Conservation (phyloP, 1,284 basidiomycete species). For the Cerioporus squamosus region DNA sequence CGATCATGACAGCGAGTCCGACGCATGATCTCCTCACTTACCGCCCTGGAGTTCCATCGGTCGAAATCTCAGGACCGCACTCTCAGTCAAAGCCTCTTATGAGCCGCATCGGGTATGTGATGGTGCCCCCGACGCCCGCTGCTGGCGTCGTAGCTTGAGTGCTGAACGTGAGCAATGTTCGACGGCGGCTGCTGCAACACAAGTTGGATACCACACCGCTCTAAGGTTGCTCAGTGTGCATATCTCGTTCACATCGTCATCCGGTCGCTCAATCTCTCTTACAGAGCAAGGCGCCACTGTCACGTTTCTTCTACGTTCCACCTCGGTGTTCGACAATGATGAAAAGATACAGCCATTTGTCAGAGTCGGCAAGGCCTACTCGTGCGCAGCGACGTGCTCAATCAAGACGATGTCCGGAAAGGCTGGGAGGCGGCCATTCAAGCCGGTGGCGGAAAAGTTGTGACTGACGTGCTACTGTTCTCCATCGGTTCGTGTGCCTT, state of each 20-base stretch:
- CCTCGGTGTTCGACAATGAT: constrained; percentile 50
- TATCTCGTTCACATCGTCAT: background rate
- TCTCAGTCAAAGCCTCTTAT: no score
- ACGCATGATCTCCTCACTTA: no score
- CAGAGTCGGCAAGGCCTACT: constrained; percentile 46
- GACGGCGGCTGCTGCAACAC: no score
- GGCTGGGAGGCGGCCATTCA: constrained; percentile 49
- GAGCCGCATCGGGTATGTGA: no score
- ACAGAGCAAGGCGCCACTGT: constrained; percentile 51
- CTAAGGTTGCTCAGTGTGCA: constrained; percentile 53
- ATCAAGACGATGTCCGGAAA: constrained; percentile 44
- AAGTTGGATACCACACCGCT: constrained; percentile 61
- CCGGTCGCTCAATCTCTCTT: background rate
- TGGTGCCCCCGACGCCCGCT: no score
- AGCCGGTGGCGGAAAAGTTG: constrained; percentile 33
- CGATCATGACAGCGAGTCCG: no score
- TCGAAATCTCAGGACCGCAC: no score
- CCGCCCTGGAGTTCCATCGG: no score
- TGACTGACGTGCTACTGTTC: constrained; percentile 55
- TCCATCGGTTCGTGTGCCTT: constrained; percentile 48
- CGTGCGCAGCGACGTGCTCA: constrained; percentile 56
- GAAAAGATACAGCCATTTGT: constrained; percentile 45
- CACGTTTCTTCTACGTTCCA: constrained; percentile 53
- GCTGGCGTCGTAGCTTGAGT: no score
- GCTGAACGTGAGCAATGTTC: no score